These are phyloP conservation scores for Cochlearia excelsa DNA, from an alignment of 345 rosid genomes.

Conservation along the genomic window DNA sequence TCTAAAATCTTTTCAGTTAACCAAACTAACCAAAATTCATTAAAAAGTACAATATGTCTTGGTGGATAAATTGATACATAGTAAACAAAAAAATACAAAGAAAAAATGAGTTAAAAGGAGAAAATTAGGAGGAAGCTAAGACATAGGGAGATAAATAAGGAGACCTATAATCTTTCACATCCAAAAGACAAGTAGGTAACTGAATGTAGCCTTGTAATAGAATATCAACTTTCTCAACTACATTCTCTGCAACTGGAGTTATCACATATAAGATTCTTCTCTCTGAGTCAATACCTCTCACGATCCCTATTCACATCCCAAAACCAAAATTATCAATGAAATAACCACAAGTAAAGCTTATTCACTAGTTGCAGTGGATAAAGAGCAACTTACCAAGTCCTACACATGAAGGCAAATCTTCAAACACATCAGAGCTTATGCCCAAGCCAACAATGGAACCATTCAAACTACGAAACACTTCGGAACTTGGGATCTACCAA, in stretches of 20 bases:
- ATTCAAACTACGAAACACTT: conserved; percentile 75
- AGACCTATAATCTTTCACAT: conserved; percentile 74
- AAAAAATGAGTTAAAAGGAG: conserved; percentile 1
- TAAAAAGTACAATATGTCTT: too few relatives aligned
- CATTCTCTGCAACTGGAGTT: conserved; percentile 70
- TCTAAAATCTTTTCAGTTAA: too few relatives aligned
- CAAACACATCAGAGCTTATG: conserved; percentile 53
- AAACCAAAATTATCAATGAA: background rate
- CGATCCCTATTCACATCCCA: conserved; percentile 56
- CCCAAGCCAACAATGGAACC: conserved; percentile 90
- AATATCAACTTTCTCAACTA: conserved; percentile 73
- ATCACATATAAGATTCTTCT: conserved; percentile 69
- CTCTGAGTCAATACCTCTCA: conserved; percentile 72
- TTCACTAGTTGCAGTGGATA: background rate
- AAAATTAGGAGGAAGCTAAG: conserved; percentile 46
- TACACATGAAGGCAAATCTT: conserved; percentile 65
- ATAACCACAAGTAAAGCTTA: background rate
- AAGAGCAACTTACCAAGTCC: conserved; percentile 72
- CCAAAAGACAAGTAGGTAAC: conserved; percentile 79
- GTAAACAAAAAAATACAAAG: background rate
- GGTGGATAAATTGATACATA: conserved; percentile 3
- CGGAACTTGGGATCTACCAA: conserved; percentile 59
- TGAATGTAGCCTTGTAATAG: conserved; percentile 75
- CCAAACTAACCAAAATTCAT: background rate
- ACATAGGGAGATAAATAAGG: conserved; percentile 71